Base-by-base conservation (phyloP, 2,329 filamentous ascomycete species). In the Endothia cerciana region DNA sequence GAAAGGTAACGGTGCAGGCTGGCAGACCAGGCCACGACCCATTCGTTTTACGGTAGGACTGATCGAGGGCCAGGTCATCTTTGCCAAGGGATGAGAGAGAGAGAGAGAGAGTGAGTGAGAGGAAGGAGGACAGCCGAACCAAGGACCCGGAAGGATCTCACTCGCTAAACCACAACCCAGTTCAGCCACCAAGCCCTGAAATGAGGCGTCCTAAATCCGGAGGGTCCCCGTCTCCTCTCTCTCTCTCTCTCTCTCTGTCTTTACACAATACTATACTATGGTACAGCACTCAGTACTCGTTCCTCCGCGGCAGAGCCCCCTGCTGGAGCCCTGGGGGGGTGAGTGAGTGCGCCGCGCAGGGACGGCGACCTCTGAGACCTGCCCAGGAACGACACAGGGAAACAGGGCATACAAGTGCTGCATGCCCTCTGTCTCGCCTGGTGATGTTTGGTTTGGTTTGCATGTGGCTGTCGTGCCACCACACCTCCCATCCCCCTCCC, bases 181-280 rank as follows among this genome's bases (percentile, higher is more conserved):
- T 55, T 22, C 19, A 36, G 51, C 30, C 51, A 36, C 28, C 51
- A 19, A 17, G 30, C 51, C 51, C 51, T 55, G 28, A 36, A 55
- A 55, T 55, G 51, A 55, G 30, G 51, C 10, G 51, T 36, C 28
- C 51, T 55, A 36, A 55, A 55, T 55, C 8, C 51, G 51, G 51
- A 55, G n/a, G 30, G 51, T 55, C 51, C 36, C n/a, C 13, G 13
- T 53, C n/a, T 49, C 45, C 45, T 49, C 10, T 49, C n/a, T n/a
- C n/a, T n/a, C n/a, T n/a, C n/a, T 36, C 33, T 36, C 33, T 10
- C 33, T 36, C 33, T n/a, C n/a, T n/a, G n/a, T n/a, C n/a, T n/a
- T n/a, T n/a, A n/a, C n/a, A n/a, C n/a, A n/a, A n/a, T n/a, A n/a
- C n/a, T n/a, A n/a, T n/a, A n/a, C n/a, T n/a, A n/a, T n/a, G n/a